These are phyloP conservation scores for Pachyrhizus erosus DNA, from an alignment of 306 rosid genomes.

Conservation along the genomic window DNA sequence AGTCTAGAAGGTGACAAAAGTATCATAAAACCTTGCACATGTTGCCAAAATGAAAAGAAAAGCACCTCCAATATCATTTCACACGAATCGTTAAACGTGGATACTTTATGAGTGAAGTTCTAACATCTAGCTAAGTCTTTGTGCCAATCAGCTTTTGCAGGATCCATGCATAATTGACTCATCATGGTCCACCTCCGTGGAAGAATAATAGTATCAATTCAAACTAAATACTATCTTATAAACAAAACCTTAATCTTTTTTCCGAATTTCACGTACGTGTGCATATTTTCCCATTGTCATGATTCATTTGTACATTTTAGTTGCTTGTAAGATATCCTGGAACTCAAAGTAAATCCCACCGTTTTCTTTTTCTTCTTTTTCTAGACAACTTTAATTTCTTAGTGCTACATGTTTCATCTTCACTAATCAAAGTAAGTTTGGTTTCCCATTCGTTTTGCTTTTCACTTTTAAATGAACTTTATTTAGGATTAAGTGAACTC, in stretches of 20 bases:
- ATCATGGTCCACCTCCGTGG: slow-evolving; percentile 23
- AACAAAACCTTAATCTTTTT: not conserved
- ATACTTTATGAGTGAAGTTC: slow-evolving; percentile 1
- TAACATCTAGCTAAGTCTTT: slow-evolving; percentile 2
- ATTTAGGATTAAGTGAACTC: not conserved
- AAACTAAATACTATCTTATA: no score
- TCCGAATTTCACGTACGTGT: slow-evolving; percentile 17
- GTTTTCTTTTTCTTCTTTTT: not conserved
- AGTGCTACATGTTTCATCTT: not conserved
- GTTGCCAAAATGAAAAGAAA: slow-evolving; percentile 6
- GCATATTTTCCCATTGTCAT: slow-evolving; percentile 15
- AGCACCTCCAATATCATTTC: slow-evolving; percentile 33
- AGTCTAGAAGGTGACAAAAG: not conserved
- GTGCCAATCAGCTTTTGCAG: not conserved
- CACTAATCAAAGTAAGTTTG: not conserved
- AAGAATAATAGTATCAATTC: not conserved
- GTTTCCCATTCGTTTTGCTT: slow-evolving; percentile 21
- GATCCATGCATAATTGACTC: slow-evolving; percentile 32
- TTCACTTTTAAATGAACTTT: slow-evolving; percentile 6
- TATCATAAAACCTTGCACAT: not conserved
- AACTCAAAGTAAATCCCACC: not conserved
- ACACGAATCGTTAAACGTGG: not conserved
- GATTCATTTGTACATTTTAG: not conserved
- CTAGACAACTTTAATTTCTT: not conserved
- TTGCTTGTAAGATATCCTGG: not conserved